Conservation (phyloP, 495 filamentous ascomycete genomes). For the Chaetomium tenue region DNA sequence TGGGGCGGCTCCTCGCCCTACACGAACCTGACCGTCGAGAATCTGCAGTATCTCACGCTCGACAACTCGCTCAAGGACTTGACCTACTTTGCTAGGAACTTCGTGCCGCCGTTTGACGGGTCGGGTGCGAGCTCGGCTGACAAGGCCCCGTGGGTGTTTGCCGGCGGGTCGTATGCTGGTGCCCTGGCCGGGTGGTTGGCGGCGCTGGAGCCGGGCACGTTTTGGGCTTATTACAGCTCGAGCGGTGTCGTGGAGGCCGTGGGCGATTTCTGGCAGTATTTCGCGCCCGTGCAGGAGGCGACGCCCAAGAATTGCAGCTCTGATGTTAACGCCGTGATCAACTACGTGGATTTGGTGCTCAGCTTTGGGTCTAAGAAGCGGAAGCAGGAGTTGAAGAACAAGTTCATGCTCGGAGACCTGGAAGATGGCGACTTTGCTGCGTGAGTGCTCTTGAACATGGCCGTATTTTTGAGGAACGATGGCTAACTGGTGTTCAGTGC, state of each 20-base stretch:
- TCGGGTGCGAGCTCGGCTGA: constrained; percentile 51
- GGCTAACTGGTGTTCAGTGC: constrained; percentile 31
- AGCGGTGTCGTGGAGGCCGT: constrained; percentile 64
- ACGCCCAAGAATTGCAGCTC: constrained; percentile 63
- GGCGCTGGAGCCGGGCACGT: constrained; percentile 58
- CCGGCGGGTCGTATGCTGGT: constrained; percentile 65
- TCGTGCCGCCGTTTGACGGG: constrained; percentile 57
- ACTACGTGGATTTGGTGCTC: constrained; percentile 55
- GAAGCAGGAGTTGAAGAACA: constrained; percentile 53
- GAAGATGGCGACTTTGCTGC: constrained; percentile 59
- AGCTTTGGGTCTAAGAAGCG: constrained; percentile 42
- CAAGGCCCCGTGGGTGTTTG: constrained; percentile 62
- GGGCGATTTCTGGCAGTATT: constrained; percentile 66
- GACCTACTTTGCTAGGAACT: constrained; percentile 60
- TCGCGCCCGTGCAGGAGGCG: constrained; percentile 59
- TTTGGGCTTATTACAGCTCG: constrained; percentile 66
- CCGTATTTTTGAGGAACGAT: background rate
- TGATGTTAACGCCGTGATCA: constrained; percentile 55
- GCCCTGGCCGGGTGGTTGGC: constrained; percentile 63
- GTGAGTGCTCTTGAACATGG: constrained; percentile 30
- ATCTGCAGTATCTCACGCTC: constrained; percentile 61
- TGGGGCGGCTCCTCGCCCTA: constrained; percentile 64
- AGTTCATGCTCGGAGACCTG: constrained; percentile 56
- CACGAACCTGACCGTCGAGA: constrained; percentile 52
- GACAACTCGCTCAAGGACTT: constrained; percentile 62